phyloP scores from a whole-genome alignment of 305 asterid species.

The Ilex paraguariensis region DNA sequence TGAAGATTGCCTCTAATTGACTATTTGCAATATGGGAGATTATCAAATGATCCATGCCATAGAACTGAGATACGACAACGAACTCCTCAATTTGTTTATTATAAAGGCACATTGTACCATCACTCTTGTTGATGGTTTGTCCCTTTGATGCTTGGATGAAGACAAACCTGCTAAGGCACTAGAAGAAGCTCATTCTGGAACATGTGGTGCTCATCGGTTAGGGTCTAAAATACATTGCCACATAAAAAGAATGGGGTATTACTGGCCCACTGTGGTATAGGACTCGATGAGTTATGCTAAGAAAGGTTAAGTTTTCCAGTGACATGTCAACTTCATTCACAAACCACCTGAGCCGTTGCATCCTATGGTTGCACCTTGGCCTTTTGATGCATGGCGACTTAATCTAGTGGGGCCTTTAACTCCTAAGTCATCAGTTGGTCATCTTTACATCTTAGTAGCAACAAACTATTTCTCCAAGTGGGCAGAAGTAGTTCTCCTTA shows the following conservation, averaged over 20 bases:
- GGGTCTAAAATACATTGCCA: not conserved
- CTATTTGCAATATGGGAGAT: not conserved
- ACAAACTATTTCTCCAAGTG: not conserved
- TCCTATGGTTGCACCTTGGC: slow-evolving; percentile 8
- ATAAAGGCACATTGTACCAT: not conserved
- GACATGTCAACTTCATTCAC: not conserved
- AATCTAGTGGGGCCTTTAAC: not conserved
- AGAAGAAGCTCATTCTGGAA: slow-evolving; percentile 2
- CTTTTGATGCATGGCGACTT: slow-evolving; percentile 7
- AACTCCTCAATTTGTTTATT: not conserved
- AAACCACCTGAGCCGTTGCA: not conserved
- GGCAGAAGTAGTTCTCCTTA: not conserved
- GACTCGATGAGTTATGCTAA: not conserved
- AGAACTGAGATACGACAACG: not conserved
- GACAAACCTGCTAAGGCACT: not conserved
- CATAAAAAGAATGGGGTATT: not conserved
- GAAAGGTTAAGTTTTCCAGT: not conserved
- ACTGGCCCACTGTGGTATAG: not conserved
- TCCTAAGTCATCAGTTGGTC: not conserved
- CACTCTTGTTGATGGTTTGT: slow-evolving; percentile 4
- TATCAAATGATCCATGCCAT: not conserved
- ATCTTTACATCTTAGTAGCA: not conserved
- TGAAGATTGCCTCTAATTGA: not conserved
- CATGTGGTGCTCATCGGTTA: slow-evolving; percentile 1
- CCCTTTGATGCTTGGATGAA: not conserved